Evolutionary conservation across 345 rosid genomes (phyloP).

Genomic region (Lepidium didymum): DNA sequence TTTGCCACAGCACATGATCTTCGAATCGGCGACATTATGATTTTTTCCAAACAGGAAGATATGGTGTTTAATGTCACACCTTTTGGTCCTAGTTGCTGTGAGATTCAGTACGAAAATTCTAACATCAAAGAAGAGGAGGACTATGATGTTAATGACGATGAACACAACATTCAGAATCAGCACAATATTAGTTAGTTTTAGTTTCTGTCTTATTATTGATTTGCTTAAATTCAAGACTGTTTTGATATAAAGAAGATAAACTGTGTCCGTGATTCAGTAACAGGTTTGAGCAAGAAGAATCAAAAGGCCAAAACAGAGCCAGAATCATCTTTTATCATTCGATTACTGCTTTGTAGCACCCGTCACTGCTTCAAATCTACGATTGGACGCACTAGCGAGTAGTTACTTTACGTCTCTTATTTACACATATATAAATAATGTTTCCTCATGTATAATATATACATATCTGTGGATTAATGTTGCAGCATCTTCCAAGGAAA

Average conservation of each 20-base stretch:
- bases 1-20: conserved; percentile 11
- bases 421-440: background rate
- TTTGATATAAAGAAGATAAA: background rate
- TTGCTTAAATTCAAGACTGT: background rate
- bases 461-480: background rate
- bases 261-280: background rate
- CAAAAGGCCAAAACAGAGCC: background rate
- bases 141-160: background rate
- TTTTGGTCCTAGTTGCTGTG: conserved; percentile 14
- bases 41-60: conserved; percentile 14
- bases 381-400: conserved; percentile 1
- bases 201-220: background rate
- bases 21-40: conserved; percentile 11
- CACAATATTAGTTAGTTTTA: background rate
- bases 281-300: background rate
- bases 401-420: background rate
- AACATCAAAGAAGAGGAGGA: background rate
- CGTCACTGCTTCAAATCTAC: conserved; percentile 15
- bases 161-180: background rate
- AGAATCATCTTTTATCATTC: background rate
- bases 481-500: conserved; percentile 6
- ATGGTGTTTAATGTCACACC: conserved; percentile 15
- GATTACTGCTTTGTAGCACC: conserved; percentile 11
- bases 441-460: background rate
- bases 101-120: conserved; percentile 9